Evolutionary conservation across 352 stramenopile species (phyloP).

Genomic region (Phytophthora boehmeriae): DNA sequence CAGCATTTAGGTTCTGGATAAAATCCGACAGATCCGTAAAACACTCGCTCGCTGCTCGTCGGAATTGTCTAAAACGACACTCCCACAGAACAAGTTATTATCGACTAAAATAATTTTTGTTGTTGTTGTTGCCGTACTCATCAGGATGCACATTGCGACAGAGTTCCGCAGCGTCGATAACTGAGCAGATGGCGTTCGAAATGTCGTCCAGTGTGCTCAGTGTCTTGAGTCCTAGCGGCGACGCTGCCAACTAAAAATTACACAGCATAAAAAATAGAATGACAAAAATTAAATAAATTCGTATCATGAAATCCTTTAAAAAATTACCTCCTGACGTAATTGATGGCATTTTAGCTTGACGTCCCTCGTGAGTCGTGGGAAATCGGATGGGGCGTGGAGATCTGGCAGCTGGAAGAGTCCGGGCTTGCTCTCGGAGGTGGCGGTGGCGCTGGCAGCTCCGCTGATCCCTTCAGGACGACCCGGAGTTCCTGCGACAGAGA

Average conservation of each 20-base stretch:
- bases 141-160: conserved; percentile 93
- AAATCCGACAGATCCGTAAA: conserved; percentile 94
- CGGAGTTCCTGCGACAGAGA: conserved; percentile 30
- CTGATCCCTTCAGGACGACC: conserved; percentile 14
- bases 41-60: conserved; percentile 81
- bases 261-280: conserved; percentile 12
- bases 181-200: conserved; percentile 94
- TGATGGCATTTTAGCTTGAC: conserved; percentile 62
- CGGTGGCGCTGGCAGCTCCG: conserved; percentile 16
- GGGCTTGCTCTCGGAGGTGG: conserved; percentile 21
- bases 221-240: conserved; percentile 64
- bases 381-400: conserved; percentile 65
- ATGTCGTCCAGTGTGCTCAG: conserved; percentile 92
- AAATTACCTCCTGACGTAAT: conserved; percentile 59
- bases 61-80: conserved; percentile 56
- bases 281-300: conserved; percentile 3
- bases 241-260: conserved; percentile 48
- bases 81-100: conserved; percentile 1
- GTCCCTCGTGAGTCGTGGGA: conserved; percentile 56
- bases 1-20: conserved; percentile 94
- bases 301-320: not conserved
- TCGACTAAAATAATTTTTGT: not conserved
- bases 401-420: conserved; percentile 78
- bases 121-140: conserved; percentile 48
- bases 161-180: conserved; percentile 96